A percentile compares a stretch with the other conserved stretches of the same genome.
Conservation (phyloP, 257 asterid species). For the Solanum virginianum region DNA sequence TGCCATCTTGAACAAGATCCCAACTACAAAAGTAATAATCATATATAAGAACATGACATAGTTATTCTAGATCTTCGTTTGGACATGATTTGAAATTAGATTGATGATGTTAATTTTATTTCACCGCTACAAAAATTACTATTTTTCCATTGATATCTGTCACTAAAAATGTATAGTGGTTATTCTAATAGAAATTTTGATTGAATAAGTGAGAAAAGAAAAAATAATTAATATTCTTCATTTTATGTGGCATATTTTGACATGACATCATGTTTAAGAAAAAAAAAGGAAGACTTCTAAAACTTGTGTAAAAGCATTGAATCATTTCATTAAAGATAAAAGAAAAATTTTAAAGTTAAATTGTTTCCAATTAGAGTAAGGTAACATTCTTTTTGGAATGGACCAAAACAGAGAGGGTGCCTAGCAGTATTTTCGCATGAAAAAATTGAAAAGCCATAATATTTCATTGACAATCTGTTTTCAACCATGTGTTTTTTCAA, state of each 20-base stretch:
- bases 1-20: slow-evolving; percentile 42
- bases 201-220: neutral
- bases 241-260: too few species aligned
- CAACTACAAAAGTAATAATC: slow-evolving; percentile 16
- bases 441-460: neutral
- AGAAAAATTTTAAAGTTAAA: too few species aligned
- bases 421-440: neutral
- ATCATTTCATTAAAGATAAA: too few species aligned
- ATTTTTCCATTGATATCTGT: neutral
- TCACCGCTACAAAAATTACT: neutral
- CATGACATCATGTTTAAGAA: too few species aligned
- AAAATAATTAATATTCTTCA: neutral
- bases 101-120: neutral
- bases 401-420: too few species aligned
- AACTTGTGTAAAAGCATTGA: too few species aligned
- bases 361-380: too few species aligned
- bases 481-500: neutral
- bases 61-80: too few species aligned
- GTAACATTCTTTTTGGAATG: too few species aligned
- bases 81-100: neutral
- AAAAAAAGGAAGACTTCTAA: too few species aligned
- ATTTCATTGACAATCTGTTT: neutral
- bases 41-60: neutral
- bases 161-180: neutral
- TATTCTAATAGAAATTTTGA: neutral